Percentiles rank a stretch among this genome's conserved stretches.
Evolutionary conservation across 2,329 filamentous ascomycete species (phyloP).

Genomic region (Coniochaeta sp.): DNA sequence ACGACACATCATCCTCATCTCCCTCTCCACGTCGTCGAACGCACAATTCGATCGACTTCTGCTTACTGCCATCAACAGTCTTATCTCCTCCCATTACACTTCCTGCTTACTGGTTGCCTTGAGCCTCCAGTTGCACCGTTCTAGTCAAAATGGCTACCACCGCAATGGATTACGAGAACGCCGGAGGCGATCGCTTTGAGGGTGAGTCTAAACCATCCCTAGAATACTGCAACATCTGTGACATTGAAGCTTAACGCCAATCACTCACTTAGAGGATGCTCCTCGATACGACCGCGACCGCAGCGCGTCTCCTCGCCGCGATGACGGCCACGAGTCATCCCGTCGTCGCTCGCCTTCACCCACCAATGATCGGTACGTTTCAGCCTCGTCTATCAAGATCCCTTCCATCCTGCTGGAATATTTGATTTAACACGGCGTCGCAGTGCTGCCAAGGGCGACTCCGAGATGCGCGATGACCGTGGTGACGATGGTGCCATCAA

Average conservation of each 20-base stretch:
- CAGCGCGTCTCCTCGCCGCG: conserved; percentile 59
- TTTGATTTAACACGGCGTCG: conserved; percentile 1
- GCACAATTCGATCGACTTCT: neutral
- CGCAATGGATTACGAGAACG: conserved; percentile 64
- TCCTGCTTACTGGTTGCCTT: neutral
- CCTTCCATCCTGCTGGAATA: neutral
- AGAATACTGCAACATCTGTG: neutral
- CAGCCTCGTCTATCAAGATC: conserved; percentile 4
- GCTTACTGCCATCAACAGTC: neutral
- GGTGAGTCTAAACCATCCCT: conserved; percentile 33
- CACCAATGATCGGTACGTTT: conserved; percentile 38
- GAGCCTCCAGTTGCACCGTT: neutral
- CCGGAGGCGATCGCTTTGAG: conserved; percentile 59
- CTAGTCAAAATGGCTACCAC: conserved; percentile 47
- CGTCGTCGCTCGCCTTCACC: conserved; percentile 58
- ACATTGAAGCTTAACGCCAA: neutral
- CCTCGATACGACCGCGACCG: conserved; percentile 60
- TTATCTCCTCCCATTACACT: neutral
- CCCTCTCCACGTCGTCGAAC: neutral
- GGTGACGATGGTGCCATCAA: conserved; percentile 80
- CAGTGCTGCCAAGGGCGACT: conserved; percentile 40
- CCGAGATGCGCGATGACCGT: conserved; percentile 50
- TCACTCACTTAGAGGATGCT: conserved; percentile 43
- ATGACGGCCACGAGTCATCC: conserved; percentile 47
- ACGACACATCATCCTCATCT: neutral